Base-by-base conservation (phyloP, 139 green algal species). In the Micromonas commoda region DNA sequence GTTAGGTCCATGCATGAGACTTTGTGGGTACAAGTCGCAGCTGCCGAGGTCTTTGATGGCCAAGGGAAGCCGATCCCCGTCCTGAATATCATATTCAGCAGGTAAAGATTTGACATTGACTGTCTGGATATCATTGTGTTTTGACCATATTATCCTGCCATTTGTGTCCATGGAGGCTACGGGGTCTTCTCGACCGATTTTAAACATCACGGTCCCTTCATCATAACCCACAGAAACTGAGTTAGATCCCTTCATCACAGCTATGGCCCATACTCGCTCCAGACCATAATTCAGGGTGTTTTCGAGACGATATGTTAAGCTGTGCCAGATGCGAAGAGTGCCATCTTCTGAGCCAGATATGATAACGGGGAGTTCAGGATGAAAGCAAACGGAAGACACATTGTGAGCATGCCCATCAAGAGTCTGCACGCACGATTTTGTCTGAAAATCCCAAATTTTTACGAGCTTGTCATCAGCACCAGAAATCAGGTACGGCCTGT, bases 371-470 rank as follows among this genome's bases (percentile, higher is more conserved):
- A 99, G 91, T 88, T 99, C 95, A 16, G 95, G 95, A 84, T 99
- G 95, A 87, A 99, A 99, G 57, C 82, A 89, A 29, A 97, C 95
- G 6, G 92, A 85, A 5, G 88, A 88, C 9, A 98, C 90, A 85
- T 98, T 98, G 88, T 97, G 89, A 0, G 83, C 74, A 85, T 97
- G 93, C 52, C 89, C 90, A 82, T 97, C 91, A 71, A 98, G 84
- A 0, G 90, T 96, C 77, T 98, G 93, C 76, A 99, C 94, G 81
- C 93, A 98, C 20, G 89, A 88, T 89, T 99, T 99, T 70, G 95
- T 99, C 86, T 99, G 95, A 84, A 98, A 99, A 88, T 99, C 95
- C 95, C 95, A 99, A 29, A 97, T 90, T 80, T 92, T 93, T 31
- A 89, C 85, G 6, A 88, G 77, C 77, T 94, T 92, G 87, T 99